Base-by-base conservation (phyloP, 768 basidiomycete genomes). In the Rhodotorula kratochvilovae region DNA sequence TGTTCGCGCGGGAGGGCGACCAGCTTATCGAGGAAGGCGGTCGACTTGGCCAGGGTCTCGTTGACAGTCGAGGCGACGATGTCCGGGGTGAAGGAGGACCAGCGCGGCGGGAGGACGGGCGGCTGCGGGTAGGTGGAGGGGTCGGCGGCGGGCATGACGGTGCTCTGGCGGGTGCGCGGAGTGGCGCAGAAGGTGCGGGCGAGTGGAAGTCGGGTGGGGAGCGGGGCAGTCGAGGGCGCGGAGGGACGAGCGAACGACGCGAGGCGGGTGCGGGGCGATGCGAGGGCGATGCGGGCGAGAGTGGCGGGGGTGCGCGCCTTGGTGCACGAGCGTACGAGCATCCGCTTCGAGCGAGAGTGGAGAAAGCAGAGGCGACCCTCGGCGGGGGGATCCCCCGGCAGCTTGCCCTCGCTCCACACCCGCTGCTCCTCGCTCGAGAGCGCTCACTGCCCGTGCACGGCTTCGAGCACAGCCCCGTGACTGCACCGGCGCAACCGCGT, bases 1-100 rank as follows among this genome's bases (percentile, higher is more conserved):
- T 77, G 51, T 2, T 61, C 42, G 5, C 39, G 25, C 4, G 67
- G 64, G 33, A 76, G 48, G 5, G 74, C 63, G 17, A 61, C 77
- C 58, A 79, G 67, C 2, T 15, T 17, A 55, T 65, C 58, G 62
- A 74, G 63, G 39, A 72, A 31, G 23, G 35, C 35, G 21, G 54
- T 27, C 21, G 63, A 50, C 1, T 31, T 15, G 15, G n/a, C 33
- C 67, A 77, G 65, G 19, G 62, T 8, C 27, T 33, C 8, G 50
- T 31, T 27, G 64, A 66, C 33, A 19, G 51, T 23, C 2, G 57
- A 15, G 0, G 50, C 33, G 66, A 72, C 64, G n/a, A 23, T 19
- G 2, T 21, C 6, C 2, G 65, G 23, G 27, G 71, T 62, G 59
- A n/a, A 50, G 21, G 58, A 31, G 1, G 58, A 39, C 74, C 74